Base-by-base conservation (phyloP, 78 protist genomes). In the Polysphondylium violaceum region DNA sequence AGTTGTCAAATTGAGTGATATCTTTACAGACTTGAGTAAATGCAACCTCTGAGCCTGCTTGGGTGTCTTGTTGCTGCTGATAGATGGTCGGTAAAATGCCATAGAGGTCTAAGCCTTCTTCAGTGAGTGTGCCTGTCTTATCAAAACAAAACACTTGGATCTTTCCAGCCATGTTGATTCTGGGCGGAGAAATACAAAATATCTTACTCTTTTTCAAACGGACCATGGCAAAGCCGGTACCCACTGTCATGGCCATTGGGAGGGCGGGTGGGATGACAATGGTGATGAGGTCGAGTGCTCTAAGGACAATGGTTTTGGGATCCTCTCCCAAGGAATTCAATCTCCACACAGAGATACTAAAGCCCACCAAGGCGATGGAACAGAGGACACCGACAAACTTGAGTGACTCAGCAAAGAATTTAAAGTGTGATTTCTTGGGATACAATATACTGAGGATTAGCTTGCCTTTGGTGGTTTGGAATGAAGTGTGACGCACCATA, bases 81-180 rank as follows among this genome's bases (percentile, higher is more conserved):
- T 14, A 47, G 11, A 14, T 43, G 14, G 71, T 31, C 3, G 95
- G 87, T 9, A 75, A 47, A 1, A 86, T 47, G 31, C 96, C 97
- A 38, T 67, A 11, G 25, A 97, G 87, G 44, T 93, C 94, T 14
- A 97, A 93, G 17, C 95, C 97, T 12, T 98, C 98, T 59, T 94
- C 97, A 4, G 99, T 98, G 8, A 97, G 91, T 0, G 98, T 98
- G 19, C 99, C 99, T 12, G 99, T 98, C 81, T 97, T 98, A 77
- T 96, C 98, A 44, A 97, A 97, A 50, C 95, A 88, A 53, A 95
- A 85, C 31, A 92, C 65, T 25, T 76, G 59, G 33, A 95, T 31
- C 58, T 95, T 86, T 36, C 98, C 98, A 61, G 88, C 73, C 51
- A 93, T 95, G 41, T 89, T 90, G 44, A 95, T 75, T 12, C 97